A percentile compares a stretch with the other conserved stretches of the same genome.
Evolutionary conservation across 805 yeast species (phyloP).

Genomic region (Schwanniomyces polymorphus): DNA sequence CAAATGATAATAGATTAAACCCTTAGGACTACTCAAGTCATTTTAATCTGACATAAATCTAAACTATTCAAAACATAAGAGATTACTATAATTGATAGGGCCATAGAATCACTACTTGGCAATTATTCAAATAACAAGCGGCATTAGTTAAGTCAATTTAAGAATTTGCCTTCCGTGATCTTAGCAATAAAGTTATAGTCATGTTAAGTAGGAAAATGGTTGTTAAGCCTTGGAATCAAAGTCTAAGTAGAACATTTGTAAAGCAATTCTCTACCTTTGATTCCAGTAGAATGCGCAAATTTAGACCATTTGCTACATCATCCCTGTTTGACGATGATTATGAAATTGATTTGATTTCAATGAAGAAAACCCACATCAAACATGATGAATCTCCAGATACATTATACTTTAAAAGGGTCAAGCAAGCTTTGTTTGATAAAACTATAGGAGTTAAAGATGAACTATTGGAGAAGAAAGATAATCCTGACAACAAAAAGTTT

Average conservation of each 20-base stretch:
- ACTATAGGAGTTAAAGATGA: background rate
- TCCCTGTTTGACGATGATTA: conserved; percentile 11
- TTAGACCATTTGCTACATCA: conserved; percentile 6
- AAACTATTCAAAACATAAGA: no score
- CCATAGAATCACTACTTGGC: no score
- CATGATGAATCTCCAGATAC: background rate
- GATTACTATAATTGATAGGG: no score
- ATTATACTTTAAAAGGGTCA: background rate
- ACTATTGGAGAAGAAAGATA: background rate
- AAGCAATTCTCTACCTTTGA: background rate
- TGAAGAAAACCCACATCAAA: conserved; percentile 12
- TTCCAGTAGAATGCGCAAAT: background rate
- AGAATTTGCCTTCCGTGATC: background rate
- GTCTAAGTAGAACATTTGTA: background rate
- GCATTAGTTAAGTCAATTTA: background rate
- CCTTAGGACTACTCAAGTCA: no score
- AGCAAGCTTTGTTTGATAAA: background rate
- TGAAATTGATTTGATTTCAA: conserved; percentile 23
- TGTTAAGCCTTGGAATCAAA: background rate
- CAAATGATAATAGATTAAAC: background rate
- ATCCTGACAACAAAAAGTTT: conserved; percentile 4
- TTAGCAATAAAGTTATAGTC: background rate
- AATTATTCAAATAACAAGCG: no score
- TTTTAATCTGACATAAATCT: no score
- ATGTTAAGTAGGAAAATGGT: background rate